Evolutionary conservation across 495 filamentous ascomycete genomes (phyloP), one percentile per base, ranked within the genome.

Genomic region (Rusavskia elegans): DNA sequence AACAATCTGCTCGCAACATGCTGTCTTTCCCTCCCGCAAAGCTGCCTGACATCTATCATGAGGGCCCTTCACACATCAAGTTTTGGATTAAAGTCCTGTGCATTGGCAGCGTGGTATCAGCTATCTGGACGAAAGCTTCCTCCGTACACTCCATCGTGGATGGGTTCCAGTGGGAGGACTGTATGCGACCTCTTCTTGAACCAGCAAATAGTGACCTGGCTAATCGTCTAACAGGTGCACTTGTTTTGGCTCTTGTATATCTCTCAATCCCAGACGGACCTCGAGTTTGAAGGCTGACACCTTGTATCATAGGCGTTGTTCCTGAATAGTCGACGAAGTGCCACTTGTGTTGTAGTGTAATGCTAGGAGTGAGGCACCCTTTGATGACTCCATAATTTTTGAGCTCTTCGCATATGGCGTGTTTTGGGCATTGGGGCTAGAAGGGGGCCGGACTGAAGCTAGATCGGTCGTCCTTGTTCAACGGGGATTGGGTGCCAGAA

Each of bases 241-340:
- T 52, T 27, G 50, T 45, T 35, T 45, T 45, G 5, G 39, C 50
- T 44, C 38, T 52, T 17, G 50, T 52, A 52, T 45, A 29, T 16
- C 19, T 32, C 50, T 11, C 25, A 9, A 4, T 32, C n/a, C 2
- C 20, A 21, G 16, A 6, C 23, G 25, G 50, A 29, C 13, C 16
- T 7, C 10, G n/a, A 32, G 27, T 5, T 35, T 19, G 39, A 35
- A 52, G 20, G 50, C 38, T 42, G 23, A 52, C 9, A 5, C 27
- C 21, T 9, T n/a, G 3, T 0, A 23, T 35, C 14, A 13, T 45
- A 52, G 50, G 25, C 50, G 10, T 29, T 52, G 44, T 11, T 52
- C 1, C 14, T 52, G 10, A 8, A 5, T 38, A 41, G 41, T 45
- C 38, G 41, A 45, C 50, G 39, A 5, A 45, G 0, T 16, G n/a